These are phyloP conservation scores for Aspergillus piperis DNA, from an alignment of 2,329 filamentous ascomycete species.

Conservation along the genomic window DNA sequence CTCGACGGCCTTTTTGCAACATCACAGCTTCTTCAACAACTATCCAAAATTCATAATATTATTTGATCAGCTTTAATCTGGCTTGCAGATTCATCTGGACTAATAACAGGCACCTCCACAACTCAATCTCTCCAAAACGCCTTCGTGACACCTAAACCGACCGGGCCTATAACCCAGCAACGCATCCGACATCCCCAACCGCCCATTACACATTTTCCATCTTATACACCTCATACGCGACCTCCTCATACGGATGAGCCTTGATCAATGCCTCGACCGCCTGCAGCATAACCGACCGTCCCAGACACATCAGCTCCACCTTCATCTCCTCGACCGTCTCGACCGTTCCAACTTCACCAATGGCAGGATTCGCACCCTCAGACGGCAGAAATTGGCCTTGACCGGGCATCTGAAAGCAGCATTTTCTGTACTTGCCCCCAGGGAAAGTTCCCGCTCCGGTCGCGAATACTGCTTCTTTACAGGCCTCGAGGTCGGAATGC, in stretches of 20 bases:
- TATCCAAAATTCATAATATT: neutral
- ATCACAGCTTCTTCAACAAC: neutral
- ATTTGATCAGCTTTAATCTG: neutral
- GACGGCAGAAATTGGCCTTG: constrained; percentile 46
- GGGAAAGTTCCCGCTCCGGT: constrained; percentile 46
- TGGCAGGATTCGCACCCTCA: constrained; percentile 42
- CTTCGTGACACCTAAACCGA: neutral
- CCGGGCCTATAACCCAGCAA: neutral
- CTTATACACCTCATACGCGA: constrained; percentile 48
- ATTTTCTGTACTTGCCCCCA: constrained; percentile 43
- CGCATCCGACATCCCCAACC: neutral
- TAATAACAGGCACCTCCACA: neutral
- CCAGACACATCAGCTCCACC: constrained; percentile 48
- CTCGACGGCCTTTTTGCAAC: neutral
- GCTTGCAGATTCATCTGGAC: neutral
- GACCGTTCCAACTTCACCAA: constrained; percentile 41
- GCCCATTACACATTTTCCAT: constrained; percentile 41
- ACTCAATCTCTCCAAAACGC: neutral
- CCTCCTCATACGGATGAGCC: constrained; percentile 51
- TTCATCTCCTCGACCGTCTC: constrained; percentile 46
- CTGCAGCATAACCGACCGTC: constrained; percentile 37
- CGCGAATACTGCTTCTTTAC: constrained; percentile 46
- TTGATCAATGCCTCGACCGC: constrained; percentile 45
- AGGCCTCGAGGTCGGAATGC: constrained; percentile 38
- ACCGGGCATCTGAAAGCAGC: constrained; percentile 43